These are phyloP conservation scores for Cladobotryum mycophilum DNA, from an alignment of 2,329 filamentous ascomycete genomes.

Conservation along the genomic window DNA sequence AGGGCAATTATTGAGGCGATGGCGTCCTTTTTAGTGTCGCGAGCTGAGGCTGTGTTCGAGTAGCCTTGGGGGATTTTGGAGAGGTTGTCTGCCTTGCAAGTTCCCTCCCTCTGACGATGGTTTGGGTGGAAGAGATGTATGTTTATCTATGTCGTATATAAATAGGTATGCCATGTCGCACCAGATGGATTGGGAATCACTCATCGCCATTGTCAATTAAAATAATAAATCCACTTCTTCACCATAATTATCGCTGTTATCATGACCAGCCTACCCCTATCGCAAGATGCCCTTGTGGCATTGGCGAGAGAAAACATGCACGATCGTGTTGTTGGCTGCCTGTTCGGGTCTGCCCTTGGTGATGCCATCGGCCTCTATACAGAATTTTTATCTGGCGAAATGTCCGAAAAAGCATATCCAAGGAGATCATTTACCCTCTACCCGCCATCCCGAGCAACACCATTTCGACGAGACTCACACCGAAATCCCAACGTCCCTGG, in stretches of 20 bases:
- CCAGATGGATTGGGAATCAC: too few relatives aligned
- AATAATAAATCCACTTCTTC: too few relatives aligned
- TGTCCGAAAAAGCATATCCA: conserved; percentile 31
- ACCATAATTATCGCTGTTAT: background rate
- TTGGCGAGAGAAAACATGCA: conserved; percentile 21
- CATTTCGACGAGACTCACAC: conserved; percentile 38
- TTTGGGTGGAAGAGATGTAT: too few relatives aligned
- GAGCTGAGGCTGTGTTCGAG: too few relatives aligned
- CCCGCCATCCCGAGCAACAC: conserved; percentile 30
- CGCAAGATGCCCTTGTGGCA: conserved; percentile 12
- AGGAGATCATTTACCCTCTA: conserved; percentile 33
- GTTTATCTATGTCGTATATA: too few relatives aligned
- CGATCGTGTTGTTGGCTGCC: conserved; percentile 36
- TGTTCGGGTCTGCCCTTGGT: conserved; percentile 46
- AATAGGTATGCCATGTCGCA: too few relatives aligned
- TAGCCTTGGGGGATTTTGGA: too few relatives aligned
- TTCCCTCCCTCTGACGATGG: too few relatives aligned
- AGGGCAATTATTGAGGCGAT: too few relatives aligned
- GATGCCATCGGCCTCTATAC: conserved; percentile 51
- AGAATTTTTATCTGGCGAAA: conserved; percentile 38
- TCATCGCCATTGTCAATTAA: too few relatives aligned
- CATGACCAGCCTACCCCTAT: conserved; percentile 8
- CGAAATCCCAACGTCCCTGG: conserved; percentile 34
- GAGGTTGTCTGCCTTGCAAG: too few relatives aligned
- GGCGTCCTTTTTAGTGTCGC: too few relatives aligned